Conservation (phyloP, 164 flowering plant genomes). For the Umbilicus rupestris region DNA sequence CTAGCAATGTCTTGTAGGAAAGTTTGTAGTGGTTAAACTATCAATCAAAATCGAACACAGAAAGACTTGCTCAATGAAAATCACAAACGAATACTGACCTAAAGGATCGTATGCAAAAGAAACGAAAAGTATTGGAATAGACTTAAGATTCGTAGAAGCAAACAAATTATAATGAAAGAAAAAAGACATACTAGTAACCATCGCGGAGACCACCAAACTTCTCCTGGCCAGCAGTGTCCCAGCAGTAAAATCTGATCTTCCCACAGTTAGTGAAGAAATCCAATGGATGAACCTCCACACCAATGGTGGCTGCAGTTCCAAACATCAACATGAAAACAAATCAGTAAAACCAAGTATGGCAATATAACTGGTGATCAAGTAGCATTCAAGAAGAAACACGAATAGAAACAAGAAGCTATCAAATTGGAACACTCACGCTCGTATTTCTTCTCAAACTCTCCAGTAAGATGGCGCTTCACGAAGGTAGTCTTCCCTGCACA, state of each 20-base stretch:
- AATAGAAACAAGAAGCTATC: background rate
- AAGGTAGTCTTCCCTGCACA: constrained; percentile 71
- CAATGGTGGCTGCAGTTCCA: constrained; percentile 53
- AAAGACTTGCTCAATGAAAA: no score
- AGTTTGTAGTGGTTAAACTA: no score
- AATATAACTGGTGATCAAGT: no score
- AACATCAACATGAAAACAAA: background rate
- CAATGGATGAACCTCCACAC: constrained; percentile 86
- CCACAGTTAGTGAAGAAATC: constrained; percentile 79
- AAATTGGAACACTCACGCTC: constrained; percentile 44
- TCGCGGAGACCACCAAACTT: constrained; percentile 78
- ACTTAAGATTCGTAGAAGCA: no score
- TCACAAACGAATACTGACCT: background rate
- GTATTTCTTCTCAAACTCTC: constrained; percentile 84
- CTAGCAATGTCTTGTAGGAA: no score
- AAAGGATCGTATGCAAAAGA: background rate
- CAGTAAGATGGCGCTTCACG: constrained; percentile 77
- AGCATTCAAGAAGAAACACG: no score
- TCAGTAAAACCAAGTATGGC: background rate
- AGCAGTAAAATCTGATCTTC: constrained; percentile 61
- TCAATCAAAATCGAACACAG: no score
- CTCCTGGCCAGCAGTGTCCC: constrained; percentile 89
- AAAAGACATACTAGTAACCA: constrained; percentile 60
- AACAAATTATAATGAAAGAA: background rate
- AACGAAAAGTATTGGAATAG: no score